phyloP scores from a whole-genome alignment of 257 asterid genomes.

The Solanum boliviense region DNA sequence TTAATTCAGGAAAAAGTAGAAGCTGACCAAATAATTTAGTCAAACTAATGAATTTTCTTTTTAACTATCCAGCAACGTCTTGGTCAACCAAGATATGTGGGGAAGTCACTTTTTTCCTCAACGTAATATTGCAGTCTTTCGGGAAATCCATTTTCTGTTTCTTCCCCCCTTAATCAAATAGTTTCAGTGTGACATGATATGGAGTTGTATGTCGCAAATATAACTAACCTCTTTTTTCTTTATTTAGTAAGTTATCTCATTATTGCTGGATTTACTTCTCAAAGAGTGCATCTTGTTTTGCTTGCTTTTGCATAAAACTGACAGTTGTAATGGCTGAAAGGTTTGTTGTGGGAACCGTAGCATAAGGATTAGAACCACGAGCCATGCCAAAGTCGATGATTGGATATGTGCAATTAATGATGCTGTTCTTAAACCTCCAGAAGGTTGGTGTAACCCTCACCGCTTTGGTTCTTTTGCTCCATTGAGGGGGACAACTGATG shows the following conservation, averaged over 20 bases:
- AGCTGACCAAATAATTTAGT: not conserved
- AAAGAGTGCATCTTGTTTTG: not conserved
- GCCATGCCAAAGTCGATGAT: constrained; percentile 42
- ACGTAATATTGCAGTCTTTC: not conserved
- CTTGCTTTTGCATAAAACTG: not conserved
- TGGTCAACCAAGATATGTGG: not conserved
- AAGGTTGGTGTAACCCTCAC: constrained; percentile 79
- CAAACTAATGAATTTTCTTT: not conserved
- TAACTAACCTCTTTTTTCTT: not conserved
- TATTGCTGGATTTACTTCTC: not conserved
- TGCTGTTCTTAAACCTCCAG: constrained; percentile 48
- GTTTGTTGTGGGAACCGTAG: constrained; percentile 56
- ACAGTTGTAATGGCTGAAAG: constrained; percentile 28
- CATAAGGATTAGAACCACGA: constrained; percentile 56
- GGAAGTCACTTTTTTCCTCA: not conserved
- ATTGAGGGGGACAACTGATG: constrained; percentile 64
- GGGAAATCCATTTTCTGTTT: not conserved
- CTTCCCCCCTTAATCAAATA: not conserved
- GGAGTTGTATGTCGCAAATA: not conserved
- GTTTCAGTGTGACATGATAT: not conserved
- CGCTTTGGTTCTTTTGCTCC: constrained; percentile 85
- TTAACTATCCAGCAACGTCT: not conserved
- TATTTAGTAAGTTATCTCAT: not conserved
- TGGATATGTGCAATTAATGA: constrained; percentile 77
- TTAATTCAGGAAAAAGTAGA: not conserved